These are phyloP conservation scores for Dacryopinax primogenitus DNA, from an alignment of 768 basidiomycete genomes.

Conservation along the genomic window DNA sequence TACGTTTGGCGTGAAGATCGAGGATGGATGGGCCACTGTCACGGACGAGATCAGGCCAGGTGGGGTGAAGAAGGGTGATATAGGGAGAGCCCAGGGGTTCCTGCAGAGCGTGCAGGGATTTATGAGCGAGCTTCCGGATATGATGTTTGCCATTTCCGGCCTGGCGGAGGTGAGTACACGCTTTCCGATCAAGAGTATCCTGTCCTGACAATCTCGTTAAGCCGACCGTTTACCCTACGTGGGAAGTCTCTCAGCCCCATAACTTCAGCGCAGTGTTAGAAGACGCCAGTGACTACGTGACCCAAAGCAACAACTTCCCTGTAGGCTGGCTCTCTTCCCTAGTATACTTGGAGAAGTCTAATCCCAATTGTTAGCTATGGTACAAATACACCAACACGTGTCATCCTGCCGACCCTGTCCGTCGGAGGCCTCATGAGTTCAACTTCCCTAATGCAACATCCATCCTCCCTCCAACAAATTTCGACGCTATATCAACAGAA, in stretches of 20 bases:
- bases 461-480: conserved; percentile 6
- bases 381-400: conserved; percentile 12
- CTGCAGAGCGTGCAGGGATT: background rate
- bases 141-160: conserved; percentile 6
- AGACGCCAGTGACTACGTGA: conserved; percentile 7
- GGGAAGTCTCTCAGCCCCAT: conserved; percentile 4
- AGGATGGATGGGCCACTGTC: background rate
- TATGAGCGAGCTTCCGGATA: background rate
- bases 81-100: background rate
- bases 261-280: conserved; percentile 25
- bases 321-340: background rate
- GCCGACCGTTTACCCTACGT: conserved; percentile 24
- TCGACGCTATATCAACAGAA: background rate
- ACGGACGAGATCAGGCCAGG: background rate
- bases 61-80: background rate
- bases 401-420: background rate
- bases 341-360: background rate
- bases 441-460: background rate
- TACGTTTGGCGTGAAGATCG: background rate
- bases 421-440: background rate
- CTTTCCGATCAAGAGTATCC: too few species aligned
- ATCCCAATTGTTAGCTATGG: background rate
- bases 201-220: conserved; percentile 10
- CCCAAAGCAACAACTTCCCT: background rate
- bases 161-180: conserved; percentile 9